These are phyloP conservation scores for Discostella pseudostelligera DNA, from an alignment of 108 stramenopile species.

Conservation along the genomic window DNA sequence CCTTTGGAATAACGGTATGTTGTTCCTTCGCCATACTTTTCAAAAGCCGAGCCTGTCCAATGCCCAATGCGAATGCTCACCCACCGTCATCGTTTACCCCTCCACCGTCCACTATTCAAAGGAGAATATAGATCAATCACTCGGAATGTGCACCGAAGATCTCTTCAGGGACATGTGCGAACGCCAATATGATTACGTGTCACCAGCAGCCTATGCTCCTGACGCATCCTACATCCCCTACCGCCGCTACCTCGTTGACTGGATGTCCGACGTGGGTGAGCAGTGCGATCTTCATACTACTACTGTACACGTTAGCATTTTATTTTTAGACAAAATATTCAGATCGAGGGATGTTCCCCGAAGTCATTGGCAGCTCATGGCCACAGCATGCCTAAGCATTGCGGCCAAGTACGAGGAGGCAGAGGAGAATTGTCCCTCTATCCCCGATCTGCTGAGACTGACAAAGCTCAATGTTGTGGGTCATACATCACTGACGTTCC, in stretches of 20 bases:
- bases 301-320: conserved; percentile 81
- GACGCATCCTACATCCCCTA: conserved; percentile 82
- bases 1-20: conserved; percentile 76
- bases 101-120: conserved; percentile 15
- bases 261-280: conserved; percentile 91
- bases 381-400: conserved; percentile 87
- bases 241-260: conserved; percentile 87
- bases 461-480: conserved; percentile 74
- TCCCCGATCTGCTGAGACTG: conserved; percentile 79
- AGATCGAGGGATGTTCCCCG: conserved; percentile 67
- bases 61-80: too few species aligned
- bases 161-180: conserved; percentile 79
- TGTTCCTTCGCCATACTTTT: background rate
- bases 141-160: conserved; percentile 70
- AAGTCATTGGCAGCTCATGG: conserved; percentile 86
- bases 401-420: conserved; percentile 92
- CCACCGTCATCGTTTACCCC: conserved; percentile 2
- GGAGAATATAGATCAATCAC: conserved; percentile 61
- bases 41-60: background rate
- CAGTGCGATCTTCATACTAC: conserved; percentile 79
- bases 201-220: conserved; percentile 62
- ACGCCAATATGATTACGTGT: conserved; percentile 79
- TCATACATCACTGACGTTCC: conserved; percentile 79
- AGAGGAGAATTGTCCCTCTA: conserved; percentile 87
- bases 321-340: conserved; percentile 88